Conservation (phyloP, 805 yeast genomes). For the Lachancea thermotolerans region DNA sequence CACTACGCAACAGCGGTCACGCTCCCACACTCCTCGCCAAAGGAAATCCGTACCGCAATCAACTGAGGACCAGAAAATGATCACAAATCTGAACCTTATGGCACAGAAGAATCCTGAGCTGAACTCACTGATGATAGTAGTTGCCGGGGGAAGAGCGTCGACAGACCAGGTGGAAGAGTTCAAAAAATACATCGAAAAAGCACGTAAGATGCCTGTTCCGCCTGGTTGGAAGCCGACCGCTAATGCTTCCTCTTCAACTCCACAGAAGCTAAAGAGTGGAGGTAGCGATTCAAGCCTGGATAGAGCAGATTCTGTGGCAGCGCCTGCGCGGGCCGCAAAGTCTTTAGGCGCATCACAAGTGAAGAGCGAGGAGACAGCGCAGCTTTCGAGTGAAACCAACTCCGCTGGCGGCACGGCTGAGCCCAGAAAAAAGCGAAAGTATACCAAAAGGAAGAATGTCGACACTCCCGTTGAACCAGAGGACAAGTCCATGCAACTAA, state of each 20-base stretch:
- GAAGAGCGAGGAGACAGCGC: background rate
- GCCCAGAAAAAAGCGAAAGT: conserved; percentile 10
- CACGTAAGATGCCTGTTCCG: conserved; percentile 63
- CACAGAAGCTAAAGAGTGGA: conserved; percentile 12
- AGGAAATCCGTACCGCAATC: conserved; percentile 74
- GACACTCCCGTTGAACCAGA: conserved; percentile 14
- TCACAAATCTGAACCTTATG: conserved; percentile 73
- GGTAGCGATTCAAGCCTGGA: background rate
- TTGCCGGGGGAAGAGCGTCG: conserved; percentile 76
- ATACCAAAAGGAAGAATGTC: conserved; percentile 8
- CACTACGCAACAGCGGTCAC: conserved; percentile 29
- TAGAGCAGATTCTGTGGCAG: conserved; percentile 4
- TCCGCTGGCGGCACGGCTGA: conserved; percentile 1
- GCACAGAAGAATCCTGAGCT: conserved; percentile 68
- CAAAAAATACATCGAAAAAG: conserved; percentile 73
- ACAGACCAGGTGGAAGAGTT: conserved; percentile 68
- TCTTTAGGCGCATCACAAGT: conserved; percentile 1
- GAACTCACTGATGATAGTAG: conserved; percentile 69
- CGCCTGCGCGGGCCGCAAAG: background rate
- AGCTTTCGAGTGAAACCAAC: background rate
- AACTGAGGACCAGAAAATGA: conserved; percentile 65
- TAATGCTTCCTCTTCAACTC: conserved; percentile 17
- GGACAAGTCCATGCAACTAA: conserved; percentile 49
- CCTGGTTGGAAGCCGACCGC: conserved; percentile 31
- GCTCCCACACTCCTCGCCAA: conserved; percentile 68